Percentiles rank a stretch among this genome's conserved stretches.
These are phyloP conservation scores for Lentinula sp. DNA, from an alignment of 768 basidiomycete species.

Conservation along the genomic window DNA sequence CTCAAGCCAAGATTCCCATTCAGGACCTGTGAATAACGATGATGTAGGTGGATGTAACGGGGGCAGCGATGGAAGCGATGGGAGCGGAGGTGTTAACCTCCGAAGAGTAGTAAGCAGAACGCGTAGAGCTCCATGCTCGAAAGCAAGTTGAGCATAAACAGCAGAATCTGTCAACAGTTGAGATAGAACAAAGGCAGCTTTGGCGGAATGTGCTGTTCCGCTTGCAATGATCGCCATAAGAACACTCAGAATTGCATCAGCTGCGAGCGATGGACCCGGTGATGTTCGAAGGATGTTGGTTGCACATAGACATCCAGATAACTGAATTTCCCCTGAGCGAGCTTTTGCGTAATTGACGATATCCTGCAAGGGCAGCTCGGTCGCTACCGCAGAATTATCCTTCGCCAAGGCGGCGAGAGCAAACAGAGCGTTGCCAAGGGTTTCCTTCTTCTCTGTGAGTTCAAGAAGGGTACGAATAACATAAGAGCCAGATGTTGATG, in stretches of 20 bases:
- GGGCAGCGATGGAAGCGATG: constrained; percentile 44
- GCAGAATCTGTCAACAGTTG: constrained; percentile 68
- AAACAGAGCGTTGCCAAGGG: constrained; percentile 58
- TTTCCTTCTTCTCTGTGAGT: constrained; percentile 30
- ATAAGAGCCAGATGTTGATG: constrained; percentile 41
- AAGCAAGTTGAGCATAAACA: constrained; percentile 59
- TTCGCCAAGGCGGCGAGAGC: constrained; percentile 63
- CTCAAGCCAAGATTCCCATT: constrained; percentile 21
- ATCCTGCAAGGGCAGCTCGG: constrained; percentile 30
- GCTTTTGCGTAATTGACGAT: constrained; percentile 53
- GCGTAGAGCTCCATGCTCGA: constrained; percentile 27
- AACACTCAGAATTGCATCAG: constrained; percentile 54
- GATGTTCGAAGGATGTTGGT: constrained; percentile 57
- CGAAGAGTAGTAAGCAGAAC: neutral
- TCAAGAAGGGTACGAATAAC: constrained; percentile 43
- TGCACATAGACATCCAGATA: constrained; percentile 69
- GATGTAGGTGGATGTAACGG: constrained; percentile 14
- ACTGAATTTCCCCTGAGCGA: constrained; percentile 52
- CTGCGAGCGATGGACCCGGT: constrained; percentile 13
- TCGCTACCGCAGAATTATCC: constrained; percentile 53
- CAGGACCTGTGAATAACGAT: neutral
- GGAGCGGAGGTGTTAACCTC: constrained; percentile 45
- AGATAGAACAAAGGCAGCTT: constrained; percentile 72
- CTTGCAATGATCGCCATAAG: constrained; percentile 36
- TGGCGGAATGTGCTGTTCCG: constrained; percentile 36